Base-by-base conservation (phyloP, 169 alveolate genomes). In the Cryptosporidium viatorum region DNA sequence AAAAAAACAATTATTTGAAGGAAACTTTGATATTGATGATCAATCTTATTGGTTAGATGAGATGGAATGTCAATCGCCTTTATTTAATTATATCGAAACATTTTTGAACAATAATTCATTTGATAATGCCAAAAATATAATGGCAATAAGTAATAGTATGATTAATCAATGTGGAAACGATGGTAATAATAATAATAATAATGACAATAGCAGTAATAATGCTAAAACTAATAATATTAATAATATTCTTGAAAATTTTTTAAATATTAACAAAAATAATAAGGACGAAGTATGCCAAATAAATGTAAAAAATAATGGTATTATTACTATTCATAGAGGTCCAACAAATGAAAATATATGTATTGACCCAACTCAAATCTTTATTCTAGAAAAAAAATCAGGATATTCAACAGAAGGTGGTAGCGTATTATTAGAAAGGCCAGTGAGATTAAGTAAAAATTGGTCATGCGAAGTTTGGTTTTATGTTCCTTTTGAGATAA, bases 391-490 rank as follows among this genome's bases (percentile, higher is more conserved):
- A 80, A 80, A 80, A 41, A 80, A 80, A 41, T 48, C 80, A 6
- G 89, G 89, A 41, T 80, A 80, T 43, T 60, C 75, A 26, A 80
- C 58, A 33, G 89, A 80, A 67, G 89, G 89, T 62, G 89, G 89
- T 10, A 80, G 89, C 8, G 70, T 80, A 6, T 1, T 60, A 65
- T 65, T 80, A 33, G 75, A 80, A 43, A 59, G 48, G 43, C 67
- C 89, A 26, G 74, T 80, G 16, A 59, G 89, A 50, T 29, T 80
- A 29, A 80, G 89, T 45, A 80, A 80, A 26, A 80, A 80, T 65
- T 80, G 89, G 89, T 43, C 89, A 9, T 62, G 89, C n/a, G 89
- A 80, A 35, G 60, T 80, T 60, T 80, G 89, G 89, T 41, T 80
- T 62, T 80, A 23, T 59, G 71, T 80, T 29, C 89, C 89, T 21